phyloP scores from a whole-genome alignment of 257 asterid genomes.

The Ilex aquifolium region DNA sequence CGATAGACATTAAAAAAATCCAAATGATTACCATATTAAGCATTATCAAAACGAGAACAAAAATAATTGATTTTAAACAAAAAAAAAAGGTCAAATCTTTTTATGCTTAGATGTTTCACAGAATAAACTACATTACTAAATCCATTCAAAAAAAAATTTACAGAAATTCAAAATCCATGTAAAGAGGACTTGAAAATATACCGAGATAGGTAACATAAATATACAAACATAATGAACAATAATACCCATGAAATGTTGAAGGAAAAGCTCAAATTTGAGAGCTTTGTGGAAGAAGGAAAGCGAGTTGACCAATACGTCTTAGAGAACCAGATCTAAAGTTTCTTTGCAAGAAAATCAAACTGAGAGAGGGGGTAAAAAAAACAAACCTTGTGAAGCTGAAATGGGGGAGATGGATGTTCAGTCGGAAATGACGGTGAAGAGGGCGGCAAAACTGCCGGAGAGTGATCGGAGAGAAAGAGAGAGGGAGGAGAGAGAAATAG shows the following conservation, averaged over 20 bases:
- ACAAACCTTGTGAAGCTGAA: not conserved
- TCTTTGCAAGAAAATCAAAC: not conserved
- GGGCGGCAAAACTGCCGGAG: not conserved
- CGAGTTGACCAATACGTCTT: not conserved
- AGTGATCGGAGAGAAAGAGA: not conserved
- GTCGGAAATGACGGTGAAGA: not conserved
- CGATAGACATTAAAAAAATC: no score
- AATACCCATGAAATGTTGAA: not conserved
- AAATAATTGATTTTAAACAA: no score
- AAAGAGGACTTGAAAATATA: not conserved
- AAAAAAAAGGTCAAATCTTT: not conserved
- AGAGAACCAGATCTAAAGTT: not conserved
- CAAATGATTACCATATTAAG: no score
- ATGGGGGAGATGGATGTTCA: not conserved
- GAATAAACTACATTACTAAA: not conserved
- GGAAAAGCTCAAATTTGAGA: not conserved
- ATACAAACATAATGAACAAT: not conserved
- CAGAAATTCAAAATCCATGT: not conserved
- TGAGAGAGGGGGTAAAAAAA: not conserved
- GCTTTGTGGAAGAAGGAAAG: not conserved
- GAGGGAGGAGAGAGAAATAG: not conserved
- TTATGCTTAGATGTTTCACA: not conserved
- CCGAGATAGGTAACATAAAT: not conserved
- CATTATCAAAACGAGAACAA: no score
- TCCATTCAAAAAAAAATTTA: not conserved